A percentile compares a stretch with the other conserved stretches of the same genome.
Conservation (phyloP, 768 basidiomycete genomes). For the Inosperma sp. region DNA sequence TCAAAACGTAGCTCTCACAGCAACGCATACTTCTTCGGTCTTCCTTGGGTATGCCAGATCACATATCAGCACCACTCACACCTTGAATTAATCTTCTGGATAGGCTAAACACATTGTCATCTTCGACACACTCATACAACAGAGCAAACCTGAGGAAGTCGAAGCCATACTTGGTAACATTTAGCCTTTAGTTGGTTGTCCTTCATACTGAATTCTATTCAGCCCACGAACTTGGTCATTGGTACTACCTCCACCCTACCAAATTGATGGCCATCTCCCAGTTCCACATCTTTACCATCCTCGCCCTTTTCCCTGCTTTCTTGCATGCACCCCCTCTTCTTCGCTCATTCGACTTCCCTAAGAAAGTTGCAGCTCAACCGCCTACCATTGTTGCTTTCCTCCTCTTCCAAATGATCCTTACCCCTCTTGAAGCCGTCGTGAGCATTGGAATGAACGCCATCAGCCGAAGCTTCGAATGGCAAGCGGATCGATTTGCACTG, state of each 20-base stretch:
- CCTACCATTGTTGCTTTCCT: slow-evolving; percentile 85
- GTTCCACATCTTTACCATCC: slow-evolving; percentile 80
- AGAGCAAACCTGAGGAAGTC: slow-evolving; percentile 86
- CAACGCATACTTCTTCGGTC: slow-evolving; percentile 98
- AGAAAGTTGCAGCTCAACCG: slow-evolving; percentile 54
- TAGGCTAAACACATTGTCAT: slow-evolving; percentile 94
- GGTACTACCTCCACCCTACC: slow-evolving; percentile 88
- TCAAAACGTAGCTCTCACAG: slow-evolving; percentile 93
- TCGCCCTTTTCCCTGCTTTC: slow-evolving; percentile 88
- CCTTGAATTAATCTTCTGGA: background rate
- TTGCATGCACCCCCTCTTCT: slow-evolving; percentile 75
- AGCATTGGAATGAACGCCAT: slow-evolving; percentile 74
- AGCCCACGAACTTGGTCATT: slow-evolving; percentile 97
- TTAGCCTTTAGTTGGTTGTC: background rate
- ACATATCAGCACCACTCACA: background rate
- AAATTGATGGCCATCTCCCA: slow-evolving; percentile 86
- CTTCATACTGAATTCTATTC: slow-evolving; percentile 6
- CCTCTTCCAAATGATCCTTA: slow-evolving; percentile 86
- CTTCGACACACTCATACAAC: slow-evolving; percentile 94
- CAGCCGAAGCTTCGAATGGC: slow-evolving; percentile 84
- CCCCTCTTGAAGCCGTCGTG: slow-evolving; percentile 72
- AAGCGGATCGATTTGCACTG: slow-evolving; percentile 86
- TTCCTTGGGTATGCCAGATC: slow-evolving; percentile 70
- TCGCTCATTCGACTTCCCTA: slow-evolving; percentile 75
- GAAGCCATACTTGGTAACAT: slow-evolving; percentile 80